Conservation (phyloP, 139 green algal genomes). For the Tetraselmis striata region DNA sequence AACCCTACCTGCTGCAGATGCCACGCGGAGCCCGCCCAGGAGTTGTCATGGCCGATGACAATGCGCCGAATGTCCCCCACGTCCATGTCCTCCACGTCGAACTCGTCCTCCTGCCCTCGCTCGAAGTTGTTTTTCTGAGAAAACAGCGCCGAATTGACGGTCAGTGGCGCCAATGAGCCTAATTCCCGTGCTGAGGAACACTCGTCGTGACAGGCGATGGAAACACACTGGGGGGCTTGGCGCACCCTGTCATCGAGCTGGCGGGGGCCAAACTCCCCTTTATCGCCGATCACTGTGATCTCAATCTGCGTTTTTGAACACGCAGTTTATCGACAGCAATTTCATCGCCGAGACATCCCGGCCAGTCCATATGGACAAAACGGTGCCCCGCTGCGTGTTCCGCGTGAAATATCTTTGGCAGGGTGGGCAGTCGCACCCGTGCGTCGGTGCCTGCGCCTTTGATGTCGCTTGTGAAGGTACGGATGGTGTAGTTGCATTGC, state of each 20-base stretch:
- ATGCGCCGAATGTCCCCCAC: conserved; percentile 30
- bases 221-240: too few relatives aligned
- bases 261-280: conserved; percentile 31
- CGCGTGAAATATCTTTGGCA: too few relatives aligned
- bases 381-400: too few relatives aligned
- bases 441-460: conserved; percentile 25
- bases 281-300: conserved; percentile 25
- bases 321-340: too few relatives aligned
- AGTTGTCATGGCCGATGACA: conserved; percentile 36
- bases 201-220: too few relatives aligned
- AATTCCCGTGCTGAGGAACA: too few relatives aligned
- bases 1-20: conserved; percentile 10
- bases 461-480: conserved; percentile 39
- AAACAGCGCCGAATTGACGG: not conserved
- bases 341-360: too few relatives aligned
- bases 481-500: conserved; percentile 35
- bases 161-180: too few relatives aligned
- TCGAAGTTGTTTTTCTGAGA: conserved; percentile 40
- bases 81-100: conserved; percentile 38
- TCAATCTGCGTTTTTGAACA: not conserved
- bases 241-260: conserved; percentile 14
- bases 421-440: too few relatives aligned
- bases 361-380: too few relatives aligned
- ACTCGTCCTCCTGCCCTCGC: conserved; percentile 38
- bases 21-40: conserved; percentile 25